phyloP scores from a whole-genome alignment of 2,329 filamentous ascomycete genomes.

The Cadophora sp. region DNA sequence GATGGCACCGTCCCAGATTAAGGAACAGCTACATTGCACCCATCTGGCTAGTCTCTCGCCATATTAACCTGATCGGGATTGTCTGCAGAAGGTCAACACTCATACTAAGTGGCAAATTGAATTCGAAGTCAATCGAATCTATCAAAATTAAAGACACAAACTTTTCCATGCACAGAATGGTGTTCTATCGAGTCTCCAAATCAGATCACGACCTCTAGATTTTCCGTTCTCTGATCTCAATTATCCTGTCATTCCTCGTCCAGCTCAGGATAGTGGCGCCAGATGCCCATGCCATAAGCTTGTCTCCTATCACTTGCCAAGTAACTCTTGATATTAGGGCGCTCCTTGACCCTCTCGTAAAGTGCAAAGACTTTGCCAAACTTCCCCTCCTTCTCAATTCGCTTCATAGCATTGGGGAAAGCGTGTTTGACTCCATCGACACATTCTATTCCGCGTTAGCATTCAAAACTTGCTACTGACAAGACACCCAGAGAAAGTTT shows the following conservation, averaged over 20 bases:
- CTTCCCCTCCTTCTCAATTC: slow-evolving; percentile 55
- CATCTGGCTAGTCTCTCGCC: too few relatives aligned
- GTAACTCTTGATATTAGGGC: slow-evolving; percentile 72
- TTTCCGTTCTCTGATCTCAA: too few relatives aligned
- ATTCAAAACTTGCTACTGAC: background rate
- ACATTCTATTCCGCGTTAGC: slow-evolving; percentile 21
- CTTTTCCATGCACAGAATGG: too few relatives aligned
- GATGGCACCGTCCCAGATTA: too few relatives aligned
- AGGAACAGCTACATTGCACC: too few relatives aligned
- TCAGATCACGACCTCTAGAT: too few relatives aligned
- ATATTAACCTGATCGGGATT: too few relatives aligned
- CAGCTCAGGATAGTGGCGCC: slow-evolving; percentile 75
- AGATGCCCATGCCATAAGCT: slow-evolving; percentile 70
- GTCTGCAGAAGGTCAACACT: too few relatives aligned
- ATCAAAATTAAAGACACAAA: too few relatives aligned
- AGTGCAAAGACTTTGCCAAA: slow-evolving; percentile 69
- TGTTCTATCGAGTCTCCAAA: too few relatives aligned
- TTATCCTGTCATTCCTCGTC: slow-evolving; percentile 49
- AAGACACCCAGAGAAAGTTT: background rate
- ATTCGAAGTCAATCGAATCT: too few relatives aligned
- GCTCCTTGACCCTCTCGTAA: slow-evolving; percentile 66
- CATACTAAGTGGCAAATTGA: too few relatives aligned
- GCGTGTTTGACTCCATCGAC: slow-evolving; percentile 62
- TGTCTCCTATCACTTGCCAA: slow-evolving; percentile 68
- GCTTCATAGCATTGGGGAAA: slow-evolving; percentile 71